phyloP scores from a whole-genome alignment of 179 eudicot genomes.

The Nepenthes alata region DNA sequence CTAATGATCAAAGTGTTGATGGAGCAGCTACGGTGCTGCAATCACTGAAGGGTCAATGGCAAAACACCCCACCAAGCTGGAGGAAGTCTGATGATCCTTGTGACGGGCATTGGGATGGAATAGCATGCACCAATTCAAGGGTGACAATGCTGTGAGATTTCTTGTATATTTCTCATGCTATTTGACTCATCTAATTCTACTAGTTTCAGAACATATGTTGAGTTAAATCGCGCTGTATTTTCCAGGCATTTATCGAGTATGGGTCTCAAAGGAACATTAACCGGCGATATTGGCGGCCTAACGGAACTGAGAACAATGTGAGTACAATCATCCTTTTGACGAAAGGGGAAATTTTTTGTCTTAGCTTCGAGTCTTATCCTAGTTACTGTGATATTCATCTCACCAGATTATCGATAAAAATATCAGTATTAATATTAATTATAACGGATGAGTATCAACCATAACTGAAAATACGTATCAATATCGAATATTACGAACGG shows the following conservation, averaged over 20 bases:
- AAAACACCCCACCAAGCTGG: conserved; percentile 78
- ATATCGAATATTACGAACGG: too few species aligned
- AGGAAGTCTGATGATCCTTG: conserved; percentile 68
- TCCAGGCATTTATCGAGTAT: conserved; percentile 73
- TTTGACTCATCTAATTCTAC: neutral
- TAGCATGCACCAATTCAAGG: conserved; percentile 64
- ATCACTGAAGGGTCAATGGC: conserved; percentile 62
- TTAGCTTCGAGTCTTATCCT: too few species aligned
- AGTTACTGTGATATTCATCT: too few species aligned
- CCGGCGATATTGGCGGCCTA: conserved; percentile 81
- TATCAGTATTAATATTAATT: too few species aligned
- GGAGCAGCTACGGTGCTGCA: conserved; percentile 48
- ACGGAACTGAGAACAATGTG: conserved; percentile 61
- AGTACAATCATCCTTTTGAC: conserved; percentile 16
- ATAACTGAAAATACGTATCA: too few species aligned
- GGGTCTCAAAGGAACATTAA: conserved; percentile 63
- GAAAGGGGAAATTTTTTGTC: too few species aligned
- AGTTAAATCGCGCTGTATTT: neutral
- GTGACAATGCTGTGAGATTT: conserved; percentile 60
- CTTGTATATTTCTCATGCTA: neutral
- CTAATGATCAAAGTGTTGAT: neutral
- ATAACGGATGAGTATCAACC: too few species aligned
- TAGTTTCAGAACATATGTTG: neutral
- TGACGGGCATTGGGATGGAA: conserved; percentile 68
- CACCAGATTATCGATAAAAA: too few species aligned